phyloP scores from a whole-genome alignment of 768 basidiomycete genomes.

The Calocybe indica region DNA sequence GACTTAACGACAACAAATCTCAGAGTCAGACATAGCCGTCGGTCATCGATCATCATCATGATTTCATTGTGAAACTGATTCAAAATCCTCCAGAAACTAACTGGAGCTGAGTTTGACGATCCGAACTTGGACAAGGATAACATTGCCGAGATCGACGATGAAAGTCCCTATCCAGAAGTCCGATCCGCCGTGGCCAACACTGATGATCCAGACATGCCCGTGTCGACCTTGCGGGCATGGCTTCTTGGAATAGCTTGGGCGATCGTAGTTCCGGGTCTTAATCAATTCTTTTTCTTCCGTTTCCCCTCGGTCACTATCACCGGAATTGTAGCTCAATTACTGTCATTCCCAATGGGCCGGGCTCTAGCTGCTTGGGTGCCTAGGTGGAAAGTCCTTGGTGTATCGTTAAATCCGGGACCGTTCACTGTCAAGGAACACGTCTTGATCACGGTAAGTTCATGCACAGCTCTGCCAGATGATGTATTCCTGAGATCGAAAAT shows the following conservation, averaged over 20 bases:
- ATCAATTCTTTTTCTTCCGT: slow-evolving; percentile 74
- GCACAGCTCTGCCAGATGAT: slow-evolving; percentile 77
- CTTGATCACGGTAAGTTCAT: slow-evolving; percentile 63
- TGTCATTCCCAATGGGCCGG: slow-evolving; percentile 66
- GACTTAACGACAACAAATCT: neutral
- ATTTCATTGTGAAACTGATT: neutral
- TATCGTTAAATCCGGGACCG: slow-evolving; percentile 64
- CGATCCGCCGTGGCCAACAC: slow-evolving; percentile 71
- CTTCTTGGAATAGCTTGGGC: slow-evolving; percentile 51
- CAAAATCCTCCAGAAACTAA: slow-evolving; percentile 17
- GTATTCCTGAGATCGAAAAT: slow-evolving; percentile 63
- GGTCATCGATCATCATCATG: slow-evolving; percentile 2
- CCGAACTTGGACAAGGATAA: slow-evolving; percentile 38
- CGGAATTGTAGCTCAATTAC: slow-evolving; percentile 61
- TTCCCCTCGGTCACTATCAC: slow-evolving; percentile 48
- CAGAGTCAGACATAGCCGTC: slow-evolving; percentile 26
- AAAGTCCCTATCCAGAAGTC: slow-evolving; percentile 83
- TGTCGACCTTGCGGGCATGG: slow-evolving; percentile 54
- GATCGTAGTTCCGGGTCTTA: slow-evolving; percentile 62
- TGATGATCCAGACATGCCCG: slow-evolving; percentile 63
- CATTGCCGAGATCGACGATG: slow-evolving; percentile 41
- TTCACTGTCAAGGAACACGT: slow-evolving; percentile 72
- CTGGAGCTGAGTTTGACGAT: slow-evolving; percentile 35
- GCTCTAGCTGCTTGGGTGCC: slow-evolving; percentile 60
- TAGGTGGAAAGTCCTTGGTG: slow-evolving; percentile 43